These are phyloP conservation scores for Linnemannia hyalina DNA, from an alignment of 192 early-diverging fungal genomes.

Conservation along the genomic window DNA sequence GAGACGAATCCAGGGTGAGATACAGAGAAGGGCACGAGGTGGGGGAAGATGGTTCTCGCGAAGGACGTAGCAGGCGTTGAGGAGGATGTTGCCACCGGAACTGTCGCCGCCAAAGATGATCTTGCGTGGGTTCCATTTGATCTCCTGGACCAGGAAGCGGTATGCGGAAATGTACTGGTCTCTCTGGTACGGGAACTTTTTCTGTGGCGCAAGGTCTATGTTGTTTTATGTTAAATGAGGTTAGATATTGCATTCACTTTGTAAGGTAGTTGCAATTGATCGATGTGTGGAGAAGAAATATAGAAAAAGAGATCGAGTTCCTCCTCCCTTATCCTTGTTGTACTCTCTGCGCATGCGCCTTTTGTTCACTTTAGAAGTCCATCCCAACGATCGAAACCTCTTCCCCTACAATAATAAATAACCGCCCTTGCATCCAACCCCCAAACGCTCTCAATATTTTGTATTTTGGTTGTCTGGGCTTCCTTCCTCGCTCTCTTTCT, in stretches of 20 bases:
- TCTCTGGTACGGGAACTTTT: slow-evolving; percentile 50
- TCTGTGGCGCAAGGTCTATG: slow-evolving; percentile 47
- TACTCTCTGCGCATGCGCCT: neutral
- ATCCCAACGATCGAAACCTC: neutral
- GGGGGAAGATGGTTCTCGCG: slow-evolving; percentile 38
- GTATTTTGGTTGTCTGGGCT: neutral
- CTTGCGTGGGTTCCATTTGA: slow-evolving; percentile 53
- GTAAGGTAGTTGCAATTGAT: neutral
- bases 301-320: neutral
- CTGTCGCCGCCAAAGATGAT: slow-evolving; percentile 54
- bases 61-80: slow-evolving; percentile 44
- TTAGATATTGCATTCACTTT: neutral
- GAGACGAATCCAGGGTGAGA: slow-evolving; percentile 49
- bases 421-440: neutral
- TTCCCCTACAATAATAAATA: neutral
- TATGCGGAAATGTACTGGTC: slow-evolving; percentile 51
- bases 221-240: neutral
- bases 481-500: neutral
- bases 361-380: slow-evolving; percentile 33
- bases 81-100: slow-evolving; percentile 37
- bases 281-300: neutral
- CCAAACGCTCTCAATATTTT: slow-evolving; percentile 8
- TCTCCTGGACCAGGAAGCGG: slow-evolving; percentile 49
- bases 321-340: neutral
- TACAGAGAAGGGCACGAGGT: slow-evolving; percentile 48